phyloP scores from a whole-genome alignment of 441 rosid species.

The Arabidopsis hybrid region DNA sequence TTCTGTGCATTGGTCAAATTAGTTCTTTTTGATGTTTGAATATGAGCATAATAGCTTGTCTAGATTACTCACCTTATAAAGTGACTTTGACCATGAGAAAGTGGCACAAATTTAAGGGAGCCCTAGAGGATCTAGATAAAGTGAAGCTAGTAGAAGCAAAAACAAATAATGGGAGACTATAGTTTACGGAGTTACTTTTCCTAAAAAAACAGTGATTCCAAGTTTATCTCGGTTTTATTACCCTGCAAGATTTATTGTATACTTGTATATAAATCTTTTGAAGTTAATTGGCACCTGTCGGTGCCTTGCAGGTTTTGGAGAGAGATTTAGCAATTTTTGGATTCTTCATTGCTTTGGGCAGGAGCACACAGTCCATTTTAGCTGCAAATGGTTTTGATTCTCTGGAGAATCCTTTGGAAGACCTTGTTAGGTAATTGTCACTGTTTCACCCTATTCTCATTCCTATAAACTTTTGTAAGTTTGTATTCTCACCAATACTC shows the following conservation, averaged over 20 bases:
- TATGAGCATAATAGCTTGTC: conserved; percentile 17
- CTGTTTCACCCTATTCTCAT: conserved; percentile 13
- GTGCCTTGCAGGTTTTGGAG: conserved; percentile 84
- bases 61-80: conserved; percentile 21
- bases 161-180: conserved; percentile 4
- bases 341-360: conserved; percentile 94
- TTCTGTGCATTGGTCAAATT: conserved; percentile 16
- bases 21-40: conserved; percentile 14
- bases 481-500: conserved; percentile 23
- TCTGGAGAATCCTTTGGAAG: conserved; percentile 69
- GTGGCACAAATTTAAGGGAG: conserved; percentile 11
- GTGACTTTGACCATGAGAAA: conserved; percentile 22
- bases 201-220: conserved; percentile 10
- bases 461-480: conserved; percentile 13
- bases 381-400: conserved; percentile 80
- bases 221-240: not conserved
- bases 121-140: conserved; percentile 1
- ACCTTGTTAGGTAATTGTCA: conserved; percentile 74
- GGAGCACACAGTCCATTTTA: conserved; percentile 81
- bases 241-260: conserved; percentile 4
- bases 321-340: conserved; percentile 99
- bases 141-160: conserved; percentile 5
- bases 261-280: conserved; percentile 13
- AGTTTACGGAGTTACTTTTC: not conserved
- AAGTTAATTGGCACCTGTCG: conserved; percentile 34